These are phyloP conservation scores for Phytopythium vexans DNA, from an alignment of 352 stramenopile genomes.

Conservation along the genomic window DNA sequence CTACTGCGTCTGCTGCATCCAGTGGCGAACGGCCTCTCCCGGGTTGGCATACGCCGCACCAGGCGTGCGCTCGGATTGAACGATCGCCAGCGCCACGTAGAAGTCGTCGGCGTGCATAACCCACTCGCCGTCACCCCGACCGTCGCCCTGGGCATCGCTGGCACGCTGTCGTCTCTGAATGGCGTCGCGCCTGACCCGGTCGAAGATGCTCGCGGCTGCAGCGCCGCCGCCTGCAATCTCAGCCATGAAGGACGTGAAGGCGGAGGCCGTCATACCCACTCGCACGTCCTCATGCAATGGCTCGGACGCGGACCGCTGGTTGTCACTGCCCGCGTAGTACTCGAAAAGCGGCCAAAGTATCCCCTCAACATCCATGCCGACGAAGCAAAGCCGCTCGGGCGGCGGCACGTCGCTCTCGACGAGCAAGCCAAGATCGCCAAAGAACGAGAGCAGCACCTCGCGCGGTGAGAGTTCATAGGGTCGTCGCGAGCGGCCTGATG, in stretches of 20 bases:
- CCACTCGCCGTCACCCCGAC: not conserved
- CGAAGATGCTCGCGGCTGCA: conserved; percentile 38
- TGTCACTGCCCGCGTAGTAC: conserved; percentile 48
- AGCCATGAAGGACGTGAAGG: conserved; percentile 62
- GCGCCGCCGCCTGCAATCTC: conserved; percentile 47
- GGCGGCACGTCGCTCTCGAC: conserved; percentile 39
- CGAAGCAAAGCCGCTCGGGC: conserved; percentile 43
- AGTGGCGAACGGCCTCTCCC: conserved; percentile 60
- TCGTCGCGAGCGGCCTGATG: conserved; percentile 12
- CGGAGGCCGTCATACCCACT: conserved; percentile 42
- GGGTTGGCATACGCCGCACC: conserved; percentile 29
- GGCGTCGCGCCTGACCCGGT: conserved; percentile 36
- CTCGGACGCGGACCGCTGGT: not conserved
- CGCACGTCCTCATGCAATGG: conserved; percentile 20
- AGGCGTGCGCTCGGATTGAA: conserved; percentile 42
- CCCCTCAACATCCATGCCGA: conserved; percentile 62
- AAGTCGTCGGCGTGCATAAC: conserved; percentile 68
- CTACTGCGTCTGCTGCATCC: conserved; percentile 75
- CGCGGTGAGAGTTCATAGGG: conserved; percentile 42
- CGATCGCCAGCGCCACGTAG: conserved; percentile 59
- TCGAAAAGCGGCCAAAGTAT: conserved; percentile 82
- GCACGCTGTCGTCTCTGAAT: conserved; percentile 8
- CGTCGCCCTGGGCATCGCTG: no score
- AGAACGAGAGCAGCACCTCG: conserved; percentile 68
- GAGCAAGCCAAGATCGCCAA: conserved; percentile 54